phyloP scores from a whole-genome alignment of 495 filamentous ascomycete species.

The Penicillium goetzii region DNA sequence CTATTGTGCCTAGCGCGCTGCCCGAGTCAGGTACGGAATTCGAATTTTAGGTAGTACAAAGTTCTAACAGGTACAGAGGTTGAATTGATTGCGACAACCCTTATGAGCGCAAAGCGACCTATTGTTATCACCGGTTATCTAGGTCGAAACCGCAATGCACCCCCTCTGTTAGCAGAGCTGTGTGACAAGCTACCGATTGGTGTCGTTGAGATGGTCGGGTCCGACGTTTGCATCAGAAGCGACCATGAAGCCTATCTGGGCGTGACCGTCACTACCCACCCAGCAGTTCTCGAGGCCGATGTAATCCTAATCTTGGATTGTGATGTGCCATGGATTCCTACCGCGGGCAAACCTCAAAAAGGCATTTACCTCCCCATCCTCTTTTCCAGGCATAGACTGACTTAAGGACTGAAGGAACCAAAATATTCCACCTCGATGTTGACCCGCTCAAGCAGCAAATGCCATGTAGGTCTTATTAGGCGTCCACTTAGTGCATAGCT shows the following conservation, averaged over 20 bases:
- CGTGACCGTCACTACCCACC: slow-evolving; percentile 61
- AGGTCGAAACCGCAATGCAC: slow-evolving; percentile 69
- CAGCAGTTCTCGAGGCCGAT: slow-evolving; percentile 57
- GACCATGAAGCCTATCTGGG: slow-evolving; percentile 73
- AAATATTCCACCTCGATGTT: slow-evolving; percentile 76
- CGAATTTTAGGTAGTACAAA: not conserved
- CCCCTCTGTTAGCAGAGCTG: slow-evolving; percentile 70
- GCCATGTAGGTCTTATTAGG: slow-evolving; percentile 43
- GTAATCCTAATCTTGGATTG: slow-evolving; percentile 85
- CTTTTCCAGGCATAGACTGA: too few relatives aligned
- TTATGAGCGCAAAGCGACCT: slow-evolving; percentile 71
- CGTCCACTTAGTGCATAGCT: not conserved
- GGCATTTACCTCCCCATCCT: slow-evolving; percentile 30
- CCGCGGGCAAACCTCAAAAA: slow-evolving; percentile 49
- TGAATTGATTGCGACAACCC: slow-evolving; percentile 63
- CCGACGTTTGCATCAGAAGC: slow-evolving; percentile 88
- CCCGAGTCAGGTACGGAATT: slow-evolving; percentile 51
- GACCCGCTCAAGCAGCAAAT: slow-evolving; percentile 85
- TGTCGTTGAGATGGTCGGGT: slow-evolving; percentile 82
- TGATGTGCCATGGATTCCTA: slow-evolving; percentile 73
- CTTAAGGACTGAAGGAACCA: slow-evolving; percentile 18
- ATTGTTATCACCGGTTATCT: slow-evolving; percentile 77
- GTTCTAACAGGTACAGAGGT: slow-evolving; percentile 38
- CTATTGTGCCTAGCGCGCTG: slow-evolving; percentile 72
- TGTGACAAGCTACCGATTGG: slow-evolving; percentile 74